These are phyloP conservation scores for Colletotrichum eremochloae DNA, from an alignment of 2,329 filamentous ascomycete species.

Conservation along the genomic window DNA sequence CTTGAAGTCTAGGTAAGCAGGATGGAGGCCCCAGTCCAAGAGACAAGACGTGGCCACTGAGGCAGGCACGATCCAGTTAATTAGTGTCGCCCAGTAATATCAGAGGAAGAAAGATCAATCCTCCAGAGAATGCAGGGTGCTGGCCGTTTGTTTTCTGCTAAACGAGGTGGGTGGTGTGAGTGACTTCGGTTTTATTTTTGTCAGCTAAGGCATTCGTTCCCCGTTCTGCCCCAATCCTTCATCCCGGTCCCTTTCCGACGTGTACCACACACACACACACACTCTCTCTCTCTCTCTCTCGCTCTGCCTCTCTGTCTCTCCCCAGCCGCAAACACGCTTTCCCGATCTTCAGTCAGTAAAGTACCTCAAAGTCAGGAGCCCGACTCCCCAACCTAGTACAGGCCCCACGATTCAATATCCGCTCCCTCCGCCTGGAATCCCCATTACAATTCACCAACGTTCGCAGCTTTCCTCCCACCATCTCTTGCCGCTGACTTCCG, in stretches of 20 bases:
- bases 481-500: constrained; percentile 26
- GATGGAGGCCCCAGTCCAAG: not conserved
- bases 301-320: not conserved
- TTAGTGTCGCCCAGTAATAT: constrained; percentile 22
- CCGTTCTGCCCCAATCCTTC: constrained; percentile 9
- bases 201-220: constrained; percentile 36
- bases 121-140: constrained; percentile 13
- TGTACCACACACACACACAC: not conserved
- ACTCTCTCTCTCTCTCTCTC: not conserved
- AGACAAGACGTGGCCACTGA: constrained; percentile 14
- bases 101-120: constrained; percentile 13
- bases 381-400: constrained; percentile 22
- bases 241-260: constrained; percentile 11
- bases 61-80: constrained; percentile 26
- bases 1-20: not conserved
- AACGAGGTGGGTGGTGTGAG: constrained; percentile 20
- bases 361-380: constrained; percentile 1
- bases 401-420: constrained; percentile 36
- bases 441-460: constrained; percentile 28
- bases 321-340: not conserved
- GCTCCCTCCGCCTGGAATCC: constrained; percentile 23
- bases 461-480: constrained; percentile 25
- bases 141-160: constrained; percentile 1
- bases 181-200: constrained; percentile 35
- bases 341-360: not conserved